phyloP scores from a whole-genome alignment of 2,329 filamentous ascomycete genomes.

The Ambrosiella xylebori region DNA sequence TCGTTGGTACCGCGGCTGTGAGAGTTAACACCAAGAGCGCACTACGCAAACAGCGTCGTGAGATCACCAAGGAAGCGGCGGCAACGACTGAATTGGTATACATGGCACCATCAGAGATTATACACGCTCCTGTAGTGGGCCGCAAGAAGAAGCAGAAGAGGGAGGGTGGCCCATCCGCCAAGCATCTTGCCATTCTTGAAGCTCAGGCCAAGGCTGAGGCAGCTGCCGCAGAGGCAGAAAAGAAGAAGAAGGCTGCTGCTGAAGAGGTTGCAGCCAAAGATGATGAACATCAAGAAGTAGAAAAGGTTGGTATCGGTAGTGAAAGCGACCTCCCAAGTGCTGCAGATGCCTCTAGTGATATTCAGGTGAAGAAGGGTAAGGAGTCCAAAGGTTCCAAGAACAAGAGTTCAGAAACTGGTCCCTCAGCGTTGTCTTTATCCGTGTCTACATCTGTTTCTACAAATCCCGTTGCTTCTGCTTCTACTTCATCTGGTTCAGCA shows the following conservation, averaged over 20 bases:
- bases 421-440: background rate
- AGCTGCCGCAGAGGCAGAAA: background rate
- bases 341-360: background rate
- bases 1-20: conserved; percentile 51
- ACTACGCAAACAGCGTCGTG: conserved; percentile 58
- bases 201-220: background rate
- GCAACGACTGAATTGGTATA: conserved; percentile 33
- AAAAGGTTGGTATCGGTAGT: background rate
- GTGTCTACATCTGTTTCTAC: background rate
- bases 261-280: background rate
- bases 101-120: conserved; percentile 33
- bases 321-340: background rate
- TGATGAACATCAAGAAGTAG: background rate
- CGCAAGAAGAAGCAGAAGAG: conserved; percentile 80
- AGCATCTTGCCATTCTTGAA: background rate
- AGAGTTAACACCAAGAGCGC: conserved; percentile 60
- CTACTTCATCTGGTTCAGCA: conserved; percentile 3
- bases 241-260: conserved; percentile 3
- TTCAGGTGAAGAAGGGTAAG: conserved; percentile 7
- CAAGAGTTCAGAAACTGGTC: background rate
- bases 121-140: conserved; percentile 53
- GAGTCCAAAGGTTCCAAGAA: background rate
- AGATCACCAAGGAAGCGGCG: conserved; percentile 43
- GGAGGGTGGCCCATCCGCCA: conserved; percentile 31
- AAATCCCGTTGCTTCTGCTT: background rate